Conservation (phyloP, 331 rosid species). For the Quercus lobata region DNA sequence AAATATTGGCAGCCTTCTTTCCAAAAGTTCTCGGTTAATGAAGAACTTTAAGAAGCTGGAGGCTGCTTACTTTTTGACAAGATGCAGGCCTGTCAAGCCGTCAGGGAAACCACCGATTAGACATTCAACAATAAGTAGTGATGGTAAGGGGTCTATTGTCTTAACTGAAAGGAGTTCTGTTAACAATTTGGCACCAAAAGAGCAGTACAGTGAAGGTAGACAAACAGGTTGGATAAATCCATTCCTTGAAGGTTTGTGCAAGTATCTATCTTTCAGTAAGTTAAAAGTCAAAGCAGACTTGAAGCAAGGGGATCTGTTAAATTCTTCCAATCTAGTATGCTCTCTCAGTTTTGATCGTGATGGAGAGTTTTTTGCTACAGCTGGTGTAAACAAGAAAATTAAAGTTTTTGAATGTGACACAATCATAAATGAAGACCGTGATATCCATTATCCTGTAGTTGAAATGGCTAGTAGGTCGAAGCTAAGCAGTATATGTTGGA, state of each 20-base stretch:
- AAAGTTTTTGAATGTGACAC: conserved; percentile 84
- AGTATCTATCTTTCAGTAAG: conserved; percentile 78
- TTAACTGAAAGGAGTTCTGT: conserved; percentile 65
- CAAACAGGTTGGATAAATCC: conserved; percentile 93
- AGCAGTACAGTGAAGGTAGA: conserved; percentile 41
- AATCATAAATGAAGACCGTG: conserved; percentile 76
- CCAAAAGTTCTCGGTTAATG: conserved; percentile 69
- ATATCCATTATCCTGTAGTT: conserved; percentile 93
- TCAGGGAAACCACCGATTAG: conserved; percentile 38
- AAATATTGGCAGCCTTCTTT: conserved; percentile 44
- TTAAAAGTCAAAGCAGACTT: conserved; percentile 88
- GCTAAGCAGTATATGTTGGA: conserved; percentile 96
- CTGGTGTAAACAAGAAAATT: conserved; percentile 94
- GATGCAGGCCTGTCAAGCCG: conserved; percentile 58
- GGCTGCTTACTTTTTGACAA: conserved; percentile 73
- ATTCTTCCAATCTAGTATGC: conserved; percentile 92
- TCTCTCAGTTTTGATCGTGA: conserved; percentile 90
- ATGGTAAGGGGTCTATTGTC: conserved; percentile 69
- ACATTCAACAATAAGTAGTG: conserved; percentile 54
- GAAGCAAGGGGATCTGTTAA: conserved; percentile 96
- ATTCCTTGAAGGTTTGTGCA: conserved; percentile 95
- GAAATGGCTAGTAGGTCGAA: conserved; percentile 88
- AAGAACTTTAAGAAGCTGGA: conserved; percentile 91
- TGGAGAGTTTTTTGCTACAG: conserved; percentile 92
- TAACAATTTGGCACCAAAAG: conserved; percentile 56